These are phyloP conservation scores for Penicillium coffeae DNA, from an alignment of 495 filamentous ascomycete species.

Conservation along the genomic window DNA sequence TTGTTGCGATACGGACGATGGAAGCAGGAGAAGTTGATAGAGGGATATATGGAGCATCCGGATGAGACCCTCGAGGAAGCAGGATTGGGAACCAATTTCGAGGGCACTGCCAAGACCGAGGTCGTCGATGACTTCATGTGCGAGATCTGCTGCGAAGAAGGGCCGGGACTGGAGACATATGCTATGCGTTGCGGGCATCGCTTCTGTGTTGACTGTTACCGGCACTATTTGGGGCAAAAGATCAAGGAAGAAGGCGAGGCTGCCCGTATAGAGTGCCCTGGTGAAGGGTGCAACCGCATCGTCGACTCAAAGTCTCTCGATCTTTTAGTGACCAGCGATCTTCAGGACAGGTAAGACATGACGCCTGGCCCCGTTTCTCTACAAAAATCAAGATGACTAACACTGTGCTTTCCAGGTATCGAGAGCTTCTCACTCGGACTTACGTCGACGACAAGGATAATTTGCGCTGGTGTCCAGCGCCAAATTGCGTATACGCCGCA, in stretches of 20 bases:
- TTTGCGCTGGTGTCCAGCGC: constrained; percentile 95
- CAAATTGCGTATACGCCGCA: constrained; percentile 87
- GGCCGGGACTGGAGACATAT: constrained; percentile 73
- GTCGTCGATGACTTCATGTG: constrained; percentile 75
- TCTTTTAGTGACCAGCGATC: constrained; percentile 69
- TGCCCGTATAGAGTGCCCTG: constrained; percentile 88
- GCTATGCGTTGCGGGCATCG: constrained; percentile 94
- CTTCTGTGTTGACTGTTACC: constrained; percentile 93
- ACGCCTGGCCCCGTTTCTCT: neutral
- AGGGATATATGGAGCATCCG: constrained; percentile 86
- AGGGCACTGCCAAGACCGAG: constrained; percentile 62
- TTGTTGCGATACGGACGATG: constrained; percentile 82
- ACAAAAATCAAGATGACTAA: constrained; percentile 10
- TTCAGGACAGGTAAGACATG: constrained; percentile 59
- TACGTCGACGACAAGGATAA: constrained; percentile 96
- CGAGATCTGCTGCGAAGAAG: constrained; percentile 95
- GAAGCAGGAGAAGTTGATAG: constrained; percentile 93
- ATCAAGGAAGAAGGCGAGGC: constrained; percentile 94
- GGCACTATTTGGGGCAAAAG: constrained; percentile 85
- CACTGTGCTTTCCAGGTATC: constrained; percentile 54
- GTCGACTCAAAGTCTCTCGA: constrained; percentile 87
- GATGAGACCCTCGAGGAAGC: constrained; percentile 78
- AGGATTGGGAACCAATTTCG: constrained; percentile 66
- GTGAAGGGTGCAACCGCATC: constrained; percentile 80
- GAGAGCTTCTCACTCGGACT: constrained; percentile 81